These are phyloP conservation scores for Eucalyptus cloeziana DNA, from an alignment of 345 rosid species.

Conservation along the genomic window DNA sequence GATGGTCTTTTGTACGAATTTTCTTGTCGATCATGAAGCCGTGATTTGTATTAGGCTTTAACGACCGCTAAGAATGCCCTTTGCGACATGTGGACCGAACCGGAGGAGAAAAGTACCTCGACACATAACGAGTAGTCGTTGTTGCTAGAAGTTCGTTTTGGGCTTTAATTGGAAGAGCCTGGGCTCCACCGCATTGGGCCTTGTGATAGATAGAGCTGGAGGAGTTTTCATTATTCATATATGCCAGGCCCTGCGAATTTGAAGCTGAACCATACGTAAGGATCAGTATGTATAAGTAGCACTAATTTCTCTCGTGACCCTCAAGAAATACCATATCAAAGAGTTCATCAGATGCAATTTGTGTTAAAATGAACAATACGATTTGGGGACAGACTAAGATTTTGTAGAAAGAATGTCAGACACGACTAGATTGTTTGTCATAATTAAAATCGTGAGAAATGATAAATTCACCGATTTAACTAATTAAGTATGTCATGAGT, in stretches of 20 bases:
- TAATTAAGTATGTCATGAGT: too few species aligned
- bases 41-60: not conserved
- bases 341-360: not conserved
- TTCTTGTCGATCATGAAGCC: not conserved
- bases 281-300: too few species aligned
- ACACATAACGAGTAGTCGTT: not conserved
- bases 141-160: not conserved
- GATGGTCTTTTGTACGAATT: not conserved
- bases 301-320: not conserved
- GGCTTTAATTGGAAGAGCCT: not conserved
- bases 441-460: too few species aligned
- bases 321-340: not conserved
- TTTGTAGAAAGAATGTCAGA: not conserved
- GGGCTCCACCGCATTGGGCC: not conserved
- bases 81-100: not conserved
- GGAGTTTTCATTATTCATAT: not conserved
- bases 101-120: not conserved
- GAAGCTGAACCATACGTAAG: too few species aligned
- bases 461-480: too few species aligned
- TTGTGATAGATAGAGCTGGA: not conserved
- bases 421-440: too few species aligned
- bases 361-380: not conserved
- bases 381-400: not conserved
- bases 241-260: not conserved
- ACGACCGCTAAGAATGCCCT: not conserved